Conservation (phyloP, 495 filamentous ascomycete species). For the Delitschia confertaspora region DNA sequence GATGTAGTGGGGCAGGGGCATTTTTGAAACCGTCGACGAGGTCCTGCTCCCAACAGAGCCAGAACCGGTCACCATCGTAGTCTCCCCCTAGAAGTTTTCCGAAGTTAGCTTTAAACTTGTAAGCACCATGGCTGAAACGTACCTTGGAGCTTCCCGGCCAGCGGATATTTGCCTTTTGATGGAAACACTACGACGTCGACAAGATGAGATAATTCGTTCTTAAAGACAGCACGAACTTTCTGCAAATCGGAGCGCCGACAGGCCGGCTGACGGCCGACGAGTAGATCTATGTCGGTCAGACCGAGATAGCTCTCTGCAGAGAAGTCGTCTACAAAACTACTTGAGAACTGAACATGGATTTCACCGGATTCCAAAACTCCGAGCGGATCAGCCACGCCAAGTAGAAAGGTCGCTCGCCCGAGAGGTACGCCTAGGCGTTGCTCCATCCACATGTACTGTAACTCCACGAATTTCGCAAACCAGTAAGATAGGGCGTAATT, state of each 20-base stretch:
- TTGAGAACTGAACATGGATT: slow-evolving; percentile 73
- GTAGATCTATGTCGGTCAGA: slow-evolving; percentile 60
- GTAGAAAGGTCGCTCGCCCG: slow-evolving; percentile 64
- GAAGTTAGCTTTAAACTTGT: too few relatives aligned
- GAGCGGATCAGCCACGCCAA: slow-evolving; percentile 74
- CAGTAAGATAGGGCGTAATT: slow-evolving; percentile 49
- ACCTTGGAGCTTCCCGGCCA: slow-evolving; percentile 80
- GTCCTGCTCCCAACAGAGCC: slow-evolving; percentile 80
- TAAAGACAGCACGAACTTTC: slow-evolving; percentile 52
- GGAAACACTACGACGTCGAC: slow-evolving; percentile 86
- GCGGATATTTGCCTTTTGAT: slow-evolving; percentile 53
- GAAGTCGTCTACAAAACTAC: slow-evolving; percentile 47
- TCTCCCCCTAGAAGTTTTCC: slow-evolving; percentile 84
- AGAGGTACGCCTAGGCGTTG: slow-evolving; percentile 63
- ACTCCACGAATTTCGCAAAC: slow-evolving; percentile 45
- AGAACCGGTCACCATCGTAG: slow-evolving; percentile 77
- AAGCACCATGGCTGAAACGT: too few relatives aligned
- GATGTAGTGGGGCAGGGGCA: slow-evolving; percentile 44
- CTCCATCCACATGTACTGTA: slow-evolving; percentile 48
- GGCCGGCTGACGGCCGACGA: slow-evolving; percentile 80
- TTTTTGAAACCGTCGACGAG: slow-evolving; percentile 72
- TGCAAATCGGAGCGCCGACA: slow-evolving; percentile 80
- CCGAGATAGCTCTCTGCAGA: slow-evolving; percentile 49
- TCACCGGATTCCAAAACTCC: slow-evolving; percentile 63
- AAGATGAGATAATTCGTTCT: slow-evolving; percentile 59